Evolutionary conservation across 1,284 basidiomycete genomes (phyloP), one percentile per base, ranked within the genome.

Genomic region (Austroboletus rostrupii): DNA sequence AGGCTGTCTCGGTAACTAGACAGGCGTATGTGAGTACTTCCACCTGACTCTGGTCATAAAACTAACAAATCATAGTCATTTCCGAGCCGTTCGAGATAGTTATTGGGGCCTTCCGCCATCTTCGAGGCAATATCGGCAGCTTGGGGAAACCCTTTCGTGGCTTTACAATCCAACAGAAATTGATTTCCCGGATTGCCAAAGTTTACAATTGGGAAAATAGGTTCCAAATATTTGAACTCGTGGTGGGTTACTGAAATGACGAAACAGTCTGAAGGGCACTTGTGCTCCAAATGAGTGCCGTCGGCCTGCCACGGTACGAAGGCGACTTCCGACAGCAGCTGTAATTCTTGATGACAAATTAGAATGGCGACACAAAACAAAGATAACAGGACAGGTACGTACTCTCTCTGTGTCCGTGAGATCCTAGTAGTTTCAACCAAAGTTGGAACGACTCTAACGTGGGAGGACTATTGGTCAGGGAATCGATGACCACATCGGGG

Each of bases 1-100:
- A 64, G 40, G 33, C 67, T 63, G 10, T 53, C 54, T 29, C 54
- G 53, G 40, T 64, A 64, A 17, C 62, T 64, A 21, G 5, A 6
- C 3, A 20, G 36, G 5, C 3, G 3, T 64, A 10, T n/a, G n/a
- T n/a, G n/a, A 66, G 57, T 32, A 23, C 9, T 21, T 19, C 11
- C 23, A 29, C 5, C 26, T 8, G 8, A 23, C 2, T 8, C 5
- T 12, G 11, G 14, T 21, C 19, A 11, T 40, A n/a, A 19, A 13
- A 49, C 59, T 49, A 21, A 58, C 57, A 47, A n/a, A 4, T 50
- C 3, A 3, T n/a, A 20, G 8, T 43, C 9, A 5, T 39, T n/a
- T 10, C 28, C 12, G 11, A 53, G 46, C 11, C 23, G 45, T 14
- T 39, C 16, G 3, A 64, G 45, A 37, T 68, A 64, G 3, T 5